These are phyloP conservation scores for Dactylellina parvicollis DNA, from an alignment of 2,329 filamentous ascomycete species.

Conservation along the genomic window DNA sequence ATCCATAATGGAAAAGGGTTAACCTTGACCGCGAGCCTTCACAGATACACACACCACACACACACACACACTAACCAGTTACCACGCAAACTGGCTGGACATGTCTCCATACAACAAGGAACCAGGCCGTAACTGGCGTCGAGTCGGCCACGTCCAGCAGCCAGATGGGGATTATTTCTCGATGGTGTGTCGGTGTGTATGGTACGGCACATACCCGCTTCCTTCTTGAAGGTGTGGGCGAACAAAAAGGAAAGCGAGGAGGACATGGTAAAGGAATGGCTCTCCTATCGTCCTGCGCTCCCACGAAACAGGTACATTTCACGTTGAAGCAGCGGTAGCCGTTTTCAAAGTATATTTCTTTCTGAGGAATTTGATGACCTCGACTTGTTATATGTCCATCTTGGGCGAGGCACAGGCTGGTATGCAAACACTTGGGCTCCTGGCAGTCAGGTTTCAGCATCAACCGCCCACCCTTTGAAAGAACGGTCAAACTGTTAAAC, in stretches of 20 bases:
- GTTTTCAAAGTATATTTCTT: conserved; percentile 32
- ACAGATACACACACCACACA: background rate
- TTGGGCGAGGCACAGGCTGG: conserved; percentile 30
- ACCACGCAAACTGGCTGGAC: conserved; percentile 24
- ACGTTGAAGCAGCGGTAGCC: conserved; percentile 48
- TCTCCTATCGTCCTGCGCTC: conserved; percentile 28
- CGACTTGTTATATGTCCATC: conserved; percentile 26
- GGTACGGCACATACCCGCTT: conserved; percentile 52
- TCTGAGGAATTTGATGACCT: conserved; percentile 39
- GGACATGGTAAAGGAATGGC: conserved; percentile 18
- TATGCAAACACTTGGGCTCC: conserved; percentile 37
- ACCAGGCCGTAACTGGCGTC: conserved; percentile 46
- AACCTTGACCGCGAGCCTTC: conserved; percentile 39
- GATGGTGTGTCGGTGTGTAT: conserved; percentile 36
- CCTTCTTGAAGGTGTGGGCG: conserved; percentile 8
- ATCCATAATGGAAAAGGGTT: conserved; percentile 18
- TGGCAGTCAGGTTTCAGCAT: conserved; percentile 11
- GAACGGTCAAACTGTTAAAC: too few species aligned
- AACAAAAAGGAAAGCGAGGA: conserved; percentile 48
- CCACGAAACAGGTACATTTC: conserved; percentile 53
- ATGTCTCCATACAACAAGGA: conserved; percentile 52
- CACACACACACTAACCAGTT: background rate
- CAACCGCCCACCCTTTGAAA: background rate
- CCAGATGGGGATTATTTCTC: conserved; percentile 41
- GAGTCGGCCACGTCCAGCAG: conserved; percentile 45